Conservation (phyloP, 495 filamentous ascomycete genomes). For the Sordaria brevicollis region DNA sequence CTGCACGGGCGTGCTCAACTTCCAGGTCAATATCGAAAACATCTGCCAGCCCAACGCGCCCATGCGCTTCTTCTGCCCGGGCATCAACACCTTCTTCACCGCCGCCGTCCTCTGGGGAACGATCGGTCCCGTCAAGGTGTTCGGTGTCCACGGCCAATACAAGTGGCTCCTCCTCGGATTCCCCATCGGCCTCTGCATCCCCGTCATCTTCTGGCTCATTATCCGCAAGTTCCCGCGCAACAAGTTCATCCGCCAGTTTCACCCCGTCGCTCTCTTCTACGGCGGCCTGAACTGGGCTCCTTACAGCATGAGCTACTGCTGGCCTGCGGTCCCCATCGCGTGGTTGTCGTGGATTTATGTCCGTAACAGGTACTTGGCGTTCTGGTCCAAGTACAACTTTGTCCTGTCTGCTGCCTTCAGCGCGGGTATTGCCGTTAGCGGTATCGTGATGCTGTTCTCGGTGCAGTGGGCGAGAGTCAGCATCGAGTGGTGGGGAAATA, state of each 20-base stretch:
- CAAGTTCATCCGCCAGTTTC: conserved; percentile 24
- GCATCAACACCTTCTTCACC: conserved; percentile 34
- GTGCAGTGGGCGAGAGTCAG: conserved; percentile 23
- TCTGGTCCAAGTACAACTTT: conserved; percentile 39
- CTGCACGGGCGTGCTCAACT: conserved; percentile 30
- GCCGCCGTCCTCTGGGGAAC: conserved; percentile 36
- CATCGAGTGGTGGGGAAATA: conserved; percentile 35
- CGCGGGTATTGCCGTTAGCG: conserved; percentile 28
- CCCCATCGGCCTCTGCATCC: conserved; percentile 25
- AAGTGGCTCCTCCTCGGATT: conserved; percentile 26
- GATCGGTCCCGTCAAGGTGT: conserved; percentile 33
- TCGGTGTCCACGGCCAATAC: conserved; percentile 28
- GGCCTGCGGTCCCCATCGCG: conserved; percentile 30
- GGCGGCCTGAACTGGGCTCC: conserved; percentile 27
- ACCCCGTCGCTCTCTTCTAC: conserved; percentile 29
- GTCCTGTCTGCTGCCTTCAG: conserved; percentile 28
- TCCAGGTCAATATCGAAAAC: conserved; percentile 26
- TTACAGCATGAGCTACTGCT: conserved; percentile 27
- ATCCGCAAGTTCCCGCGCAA: conserved; percentile 21
- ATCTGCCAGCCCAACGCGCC: conserved; percentile 31
- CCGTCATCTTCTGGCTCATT: conserved; percentile 20
- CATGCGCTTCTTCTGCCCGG: conserved; percentile 30
- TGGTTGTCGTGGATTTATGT: conserved; percentile 29
- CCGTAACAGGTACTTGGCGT: conserved; percentile 21
- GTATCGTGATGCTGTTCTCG: conserved; percentile 31